A percentile compares a stretch with the other conserved stretches of the same genome.
phyloP scores from a whole-genome alignment of 257 asterid species.

The Salvia rosmarinus region DNA sequence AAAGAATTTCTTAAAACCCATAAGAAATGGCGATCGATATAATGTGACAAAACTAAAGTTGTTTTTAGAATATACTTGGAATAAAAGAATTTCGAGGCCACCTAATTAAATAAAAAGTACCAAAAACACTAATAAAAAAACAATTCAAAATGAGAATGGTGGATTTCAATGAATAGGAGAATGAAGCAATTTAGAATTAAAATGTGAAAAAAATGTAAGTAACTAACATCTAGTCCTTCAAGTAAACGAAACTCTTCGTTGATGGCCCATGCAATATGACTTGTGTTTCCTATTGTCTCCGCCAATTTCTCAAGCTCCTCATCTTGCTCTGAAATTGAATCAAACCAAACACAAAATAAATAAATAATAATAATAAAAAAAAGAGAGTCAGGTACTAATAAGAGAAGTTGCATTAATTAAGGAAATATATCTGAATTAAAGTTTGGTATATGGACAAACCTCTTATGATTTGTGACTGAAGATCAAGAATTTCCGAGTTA shows the following conservation, averaged over 20 bases:
- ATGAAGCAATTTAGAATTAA: neutral
- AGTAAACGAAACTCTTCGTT: slow-evolving; percentile 84
- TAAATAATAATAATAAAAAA: neutral
- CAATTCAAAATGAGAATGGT: too few species aligned
- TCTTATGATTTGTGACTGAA: slow-evolving; percentile 80
- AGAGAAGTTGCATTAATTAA: too few species aligned
- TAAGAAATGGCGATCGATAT: too few species aligned
- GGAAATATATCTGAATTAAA: neutral
- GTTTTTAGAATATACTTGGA: too few species aligned
- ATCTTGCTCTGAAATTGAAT: slow-evolving; percentile 95
- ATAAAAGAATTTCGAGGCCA: too few species aligned
- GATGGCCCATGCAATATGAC: slow-evolving; percentile 76
- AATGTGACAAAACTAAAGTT: neutral
- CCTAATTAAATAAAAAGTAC: too few species aligned
- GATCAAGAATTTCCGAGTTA: slow-evolving; percentile 67
- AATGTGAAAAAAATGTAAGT: neutral
- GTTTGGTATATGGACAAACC: slow-evolving; percentile 41
- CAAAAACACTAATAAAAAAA: too few species aligned
- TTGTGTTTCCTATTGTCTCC: slow-evolving; percentile 77
- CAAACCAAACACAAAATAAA: slow-evolving; percentile 9
- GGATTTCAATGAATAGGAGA: too few species aligned
- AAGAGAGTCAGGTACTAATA: neutral
- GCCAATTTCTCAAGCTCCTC: slow-evolving; percentile 82
- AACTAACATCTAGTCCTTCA: slow-evolving; percentile 58
- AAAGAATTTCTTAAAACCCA: neutral